Evolutionary conservation across 2,329 filamentous ascomycete species (phyloP).

Genomic region (Fonsecaea monophora): DNA sequence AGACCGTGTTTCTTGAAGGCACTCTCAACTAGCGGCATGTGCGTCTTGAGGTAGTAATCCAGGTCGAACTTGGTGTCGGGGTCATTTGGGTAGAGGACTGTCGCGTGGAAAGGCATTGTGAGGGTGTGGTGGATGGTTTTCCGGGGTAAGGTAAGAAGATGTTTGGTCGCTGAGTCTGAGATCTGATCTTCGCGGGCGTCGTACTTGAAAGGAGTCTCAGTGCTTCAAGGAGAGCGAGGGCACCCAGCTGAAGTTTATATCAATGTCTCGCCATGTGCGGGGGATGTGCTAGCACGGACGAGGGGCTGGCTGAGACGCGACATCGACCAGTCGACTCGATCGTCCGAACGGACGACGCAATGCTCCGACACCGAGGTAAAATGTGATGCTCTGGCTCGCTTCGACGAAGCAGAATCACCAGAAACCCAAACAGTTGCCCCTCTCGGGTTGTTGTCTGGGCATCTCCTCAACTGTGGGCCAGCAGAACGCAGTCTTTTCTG

Average conservation of each 20-base stretch:
- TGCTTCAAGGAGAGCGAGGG: neutral
- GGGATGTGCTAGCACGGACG: neutral
- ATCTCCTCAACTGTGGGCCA: neutral
- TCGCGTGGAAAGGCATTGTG: constrained; percentile 25
- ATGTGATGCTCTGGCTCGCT: neutral
- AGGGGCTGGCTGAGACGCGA: constrained; percentile 2
- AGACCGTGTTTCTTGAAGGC: constrained; percentile 53
- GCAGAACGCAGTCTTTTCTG: neutral
- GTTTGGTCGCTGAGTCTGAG: neutral
- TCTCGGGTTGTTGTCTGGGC: neutral
- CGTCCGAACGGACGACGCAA: neutral
- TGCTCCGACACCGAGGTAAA: constrained; percentile 1
- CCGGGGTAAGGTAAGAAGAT: neutral
- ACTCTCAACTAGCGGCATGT: constrained; percentile 56
- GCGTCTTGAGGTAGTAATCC: constrained; percentile 57
- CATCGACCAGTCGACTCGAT: neutral
- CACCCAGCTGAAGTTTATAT: constrained; percentile 11
- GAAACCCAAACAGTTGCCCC: neutral
- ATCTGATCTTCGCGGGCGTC: neutral
- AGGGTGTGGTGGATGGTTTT: neutral
- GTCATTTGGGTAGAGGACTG: constrained; percentile 51
- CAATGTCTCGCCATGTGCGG: constrained; percentile 6
- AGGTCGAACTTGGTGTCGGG: constrained; percentile 54
- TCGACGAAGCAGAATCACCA: neutral
- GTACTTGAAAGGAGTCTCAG: neutral